A percentile compares a stretch with the other conserved stretches of the same genome.
Conservation (phyloP, 192 early-diverging fungal genomes). For the Powellomyces hirtus region DNA sequence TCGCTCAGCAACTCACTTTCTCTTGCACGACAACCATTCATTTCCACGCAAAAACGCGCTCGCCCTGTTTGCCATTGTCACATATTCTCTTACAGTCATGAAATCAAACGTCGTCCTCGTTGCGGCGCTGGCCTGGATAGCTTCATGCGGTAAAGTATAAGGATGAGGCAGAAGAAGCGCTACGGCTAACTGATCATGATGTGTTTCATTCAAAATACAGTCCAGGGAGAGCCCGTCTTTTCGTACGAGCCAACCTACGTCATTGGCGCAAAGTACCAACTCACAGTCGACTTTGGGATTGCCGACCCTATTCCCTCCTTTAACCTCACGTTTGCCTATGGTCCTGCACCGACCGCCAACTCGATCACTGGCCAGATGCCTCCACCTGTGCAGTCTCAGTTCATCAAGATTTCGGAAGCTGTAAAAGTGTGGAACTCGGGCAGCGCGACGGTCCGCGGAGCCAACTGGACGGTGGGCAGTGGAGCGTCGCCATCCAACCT, state of each 20-base stretch:
- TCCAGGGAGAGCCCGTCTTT: constrained; percentile 3
- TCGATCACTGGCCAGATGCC: background rate
- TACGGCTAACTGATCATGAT: too few species aligned
- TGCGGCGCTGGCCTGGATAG: too few species aligned
- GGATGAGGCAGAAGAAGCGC: too few species aligned
- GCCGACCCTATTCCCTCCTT: background rate
- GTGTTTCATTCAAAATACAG: too few species aligned
- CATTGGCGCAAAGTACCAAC: background rate
- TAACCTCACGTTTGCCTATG: constrained; percentile 9
- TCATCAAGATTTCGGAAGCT: background rate
- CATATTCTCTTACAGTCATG: too few species aligned
- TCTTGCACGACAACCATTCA: too few species aligned
- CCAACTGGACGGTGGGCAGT: background rate
- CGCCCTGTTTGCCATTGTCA: too few species aligned
- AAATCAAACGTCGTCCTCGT: too few species aligned
- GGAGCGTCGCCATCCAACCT: too few species aligned
- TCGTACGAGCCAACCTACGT: background rate
- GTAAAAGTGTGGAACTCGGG: background rate
- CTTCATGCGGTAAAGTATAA: too few species aligned
- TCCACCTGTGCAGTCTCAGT: background rate
- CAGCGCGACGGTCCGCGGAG: background rate
- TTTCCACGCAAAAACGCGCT: too few species aligned
- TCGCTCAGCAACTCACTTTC: too few species aligned
- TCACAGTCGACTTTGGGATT: constrained; percentile 19
- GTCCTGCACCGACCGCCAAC: background rate